A percentile compares a stretch with the other conserved stretches of the same genome.
phyloP scores from a whole-genome alignment of 2,329 filamentous ascomycete species.

The Didymellaceae sp. region DNA sequence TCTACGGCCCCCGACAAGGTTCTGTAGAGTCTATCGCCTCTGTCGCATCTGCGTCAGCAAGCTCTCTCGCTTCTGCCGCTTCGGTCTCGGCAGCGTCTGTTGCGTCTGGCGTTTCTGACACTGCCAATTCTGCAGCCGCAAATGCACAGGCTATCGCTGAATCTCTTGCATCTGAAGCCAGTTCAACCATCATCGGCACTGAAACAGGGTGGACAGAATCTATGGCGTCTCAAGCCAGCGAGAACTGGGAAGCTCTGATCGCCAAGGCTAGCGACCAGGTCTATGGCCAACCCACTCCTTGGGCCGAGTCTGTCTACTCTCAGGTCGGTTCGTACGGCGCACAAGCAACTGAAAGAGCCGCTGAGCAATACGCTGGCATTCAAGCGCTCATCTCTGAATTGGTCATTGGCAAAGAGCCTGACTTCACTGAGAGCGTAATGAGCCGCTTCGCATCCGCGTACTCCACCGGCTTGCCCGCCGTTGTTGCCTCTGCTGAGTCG shows the following conservation, averaged over 20 bases:
- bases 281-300: slow-evolving; percentile 69
- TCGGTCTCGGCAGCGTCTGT: slow-evolving; percentile 58
- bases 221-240: slow-evolving; percentile 62
- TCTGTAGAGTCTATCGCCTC: slow-evolving; percentile 44
- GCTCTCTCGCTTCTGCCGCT: slow-evolving; percentile 52
- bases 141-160: slow-evolving; percentile 58
- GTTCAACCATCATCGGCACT: slow-evolving; percentile 54
- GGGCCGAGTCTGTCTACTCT: slow-evolving; percentile 54
- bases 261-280: slow-evolving; percentile 71
- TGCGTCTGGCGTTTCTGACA: slow-evolving; percentile 47
- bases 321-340: slow-evolving; percentile 65
- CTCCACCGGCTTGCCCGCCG: slow-evolving; percentile 67
- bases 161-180: slow-evolving; percentile 54
- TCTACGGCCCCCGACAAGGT: slow-evolving; percentile 59
- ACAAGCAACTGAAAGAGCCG: slow-evolving; percentile 66
- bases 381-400: slow-evolving; percentile 78
- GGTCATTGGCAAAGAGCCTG: slow-evolving; percentile 76
- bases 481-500: slow-evolving; percentile 61
- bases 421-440: slow-evolving; percentile 82
- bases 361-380: slow-evolving; percentile 72
- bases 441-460: slow-evolving; percentile 74
- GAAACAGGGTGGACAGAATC: slow-evolving; percentile 62
- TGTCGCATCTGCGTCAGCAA: slow-evolving; percentile 48
- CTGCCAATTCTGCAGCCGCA: slow-evolving; percentile 50
- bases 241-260: slow-evolving; percentile 69